Evolutionary conservation across 2,329 filamentous ascomycete species (phyloP), one percentile per base, ranked within the genome.

Genomic region (Colletotrichum neosansevieriae): DNA sequence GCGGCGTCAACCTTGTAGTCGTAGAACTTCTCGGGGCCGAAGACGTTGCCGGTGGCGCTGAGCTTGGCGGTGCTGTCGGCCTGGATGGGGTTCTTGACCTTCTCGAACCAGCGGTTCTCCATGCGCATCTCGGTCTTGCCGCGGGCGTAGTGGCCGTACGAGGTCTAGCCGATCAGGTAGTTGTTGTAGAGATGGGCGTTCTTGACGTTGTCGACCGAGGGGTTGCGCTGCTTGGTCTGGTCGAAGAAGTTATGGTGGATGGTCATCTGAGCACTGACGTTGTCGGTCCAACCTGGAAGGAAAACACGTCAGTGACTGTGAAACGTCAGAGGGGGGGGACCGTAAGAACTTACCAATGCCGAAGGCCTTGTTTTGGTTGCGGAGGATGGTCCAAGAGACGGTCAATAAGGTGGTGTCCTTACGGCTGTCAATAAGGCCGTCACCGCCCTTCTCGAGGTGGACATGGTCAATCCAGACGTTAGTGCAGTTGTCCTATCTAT

Each of bases 381-480:
- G 71, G 17, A 75, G 62, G 10, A 74, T 72, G 15, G 69, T 74
- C 67, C 71, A 71, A 13, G 74, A 75, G 4, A 75, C 73, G 13
- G 74, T 75, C 3, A 72, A 57, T 34, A 73, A 74, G 1, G 72
- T 73, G 0, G 73, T 74, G n/a, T 75, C 74, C 57, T 74, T 74
- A n/a, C 73, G 72, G 56, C 71, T 70, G 44, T 74, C 72, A 13
- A 75, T 68, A 11, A 73, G 68, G 4, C 74, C 73, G 29, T 75
- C 73, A n/a, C 73, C 72, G 7, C 62, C 70, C 19, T 65, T 67
- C 42, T 75, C 73, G 3, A 75, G 65, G 44, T 73, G 64, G 19
- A 71, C 71, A 50, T 75, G 73, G 54, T 75, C 74, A 34, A 75
- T 75, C 73, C 73, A 75, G 58, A 75, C 72, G 54, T 75, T 75